A percentile compares a stretch with the other conserved stretches of the same genome.
phyloP scores from a whole-genome alignment of 2,329 filamentous ascomycete genomes.

The Fusarium staphyleae region DNA sequence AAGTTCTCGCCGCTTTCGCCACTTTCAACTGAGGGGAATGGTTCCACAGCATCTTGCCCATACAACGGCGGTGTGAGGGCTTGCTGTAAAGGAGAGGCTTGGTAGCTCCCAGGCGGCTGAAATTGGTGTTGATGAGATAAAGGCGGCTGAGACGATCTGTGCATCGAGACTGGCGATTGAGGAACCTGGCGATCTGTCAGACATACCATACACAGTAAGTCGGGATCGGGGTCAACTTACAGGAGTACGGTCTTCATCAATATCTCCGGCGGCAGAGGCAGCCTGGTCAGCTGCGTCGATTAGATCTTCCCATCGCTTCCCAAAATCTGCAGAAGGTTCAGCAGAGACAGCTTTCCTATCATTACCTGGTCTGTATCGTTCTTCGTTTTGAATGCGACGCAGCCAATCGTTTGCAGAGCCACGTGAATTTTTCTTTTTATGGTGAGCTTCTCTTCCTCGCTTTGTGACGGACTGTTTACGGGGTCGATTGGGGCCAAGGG shows the following conservation, averaged over 20 bases:
- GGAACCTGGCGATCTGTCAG: slow-evolving; percentile 58
- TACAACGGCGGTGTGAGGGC: slow-evolving; percentile 84
- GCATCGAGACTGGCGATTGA: slow-evolving; percentile 69
- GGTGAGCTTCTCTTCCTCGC: slow-evolving; percentile 75
- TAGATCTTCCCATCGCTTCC: slow-evolving; percentile 94
- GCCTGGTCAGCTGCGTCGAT: slow-evolving; percentile 80
- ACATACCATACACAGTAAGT: slow-evolving; percentile 20
- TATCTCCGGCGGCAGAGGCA: slow-evolving; percentile 87
- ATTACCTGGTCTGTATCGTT: slow-evolving; percentile 70
- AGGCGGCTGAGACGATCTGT: slow-evolving; percentile 67
- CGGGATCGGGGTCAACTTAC: slow-evolving; percentile 53
- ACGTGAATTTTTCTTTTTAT: slow-evolving; percentile 79
- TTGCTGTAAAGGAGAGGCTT: slow-evolving; percentile 89
- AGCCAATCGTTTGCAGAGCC: slow-evolving; percentile 74
- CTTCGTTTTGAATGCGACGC: slow-evolving; percentile 64
- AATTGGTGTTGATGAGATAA: slow-evolving; percentile 66
- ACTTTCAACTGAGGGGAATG: slow-evolving; percentile 90
- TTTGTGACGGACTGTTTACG: slow-evolving; percentile 89
- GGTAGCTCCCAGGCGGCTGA: slow-evolving; percentile 70
- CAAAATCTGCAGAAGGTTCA: slow-evolving; percentile 81
- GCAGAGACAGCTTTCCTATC: slow-evolving; percentile 86
- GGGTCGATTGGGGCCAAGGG: slow-evolving; percentile 73
- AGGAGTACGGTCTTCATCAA: slow-evolving; percentile 89
- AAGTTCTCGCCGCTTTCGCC: slow-evolving; percentile 75
- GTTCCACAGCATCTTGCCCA: slow-evolving; percentile 72